A percentile compares a stretch with the other conserved stretches of the same genome.
These are phyloP conservation scores for Sporothrix mexicana DNA, from an alignment of 2,329 filamentous ascomycete species.

Conservation along the genomic window DNA sequence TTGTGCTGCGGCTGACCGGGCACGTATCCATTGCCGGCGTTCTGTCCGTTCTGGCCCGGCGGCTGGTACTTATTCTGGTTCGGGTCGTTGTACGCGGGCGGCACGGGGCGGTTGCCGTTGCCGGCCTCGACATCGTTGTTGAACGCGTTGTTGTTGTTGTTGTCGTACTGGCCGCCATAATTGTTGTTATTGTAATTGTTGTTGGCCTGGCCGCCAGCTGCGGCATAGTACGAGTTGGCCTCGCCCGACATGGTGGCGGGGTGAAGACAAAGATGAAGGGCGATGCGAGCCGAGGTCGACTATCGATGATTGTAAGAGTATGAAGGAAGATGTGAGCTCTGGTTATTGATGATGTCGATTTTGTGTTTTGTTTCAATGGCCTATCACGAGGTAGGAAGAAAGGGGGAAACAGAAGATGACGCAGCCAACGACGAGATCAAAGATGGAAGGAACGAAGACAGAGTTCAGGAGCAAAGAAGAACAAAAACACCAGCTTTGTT, in stretches of 20 bases:
- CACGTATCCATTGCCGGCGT: neutral
- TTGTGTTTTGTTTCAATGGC: neutral
- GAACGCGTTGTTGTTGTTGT: neutral
- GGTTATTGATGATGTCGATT: too few relatives aligned
- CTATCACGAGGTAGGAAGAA: slow-evolving; percentile 1
- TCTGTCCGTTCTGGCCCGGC: neutral
- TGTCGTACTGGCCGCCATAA: neutral
- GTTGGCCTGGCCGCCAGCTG: slow-evolving; percentile 23
- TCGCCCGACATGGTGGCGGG: slow-evolving; percentile 31
- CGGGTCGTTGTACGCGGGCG: slow-evolving; percentile 13
- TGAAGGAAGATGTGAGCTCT: neutral
- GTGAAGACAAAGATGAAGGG: neutral
- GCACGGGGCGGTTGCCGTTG: neutral
- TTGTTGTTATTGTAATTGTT: neutral
- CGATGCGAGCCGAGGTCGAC: neutral
- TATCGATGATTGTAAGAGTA: neutral
- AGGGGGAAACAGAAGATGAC: neutral
- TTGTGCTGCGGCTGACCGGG: slow-evolving; percentile 39
- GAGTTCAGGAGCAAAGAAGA: slow-evolving; percentile 1
- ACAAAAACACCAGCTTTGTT: slow-evolving; percentile 18
- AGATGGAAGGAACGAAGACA: slow-evolving; percentile 3
- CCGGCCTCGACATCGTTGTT: slow-evolving; percentile 6
- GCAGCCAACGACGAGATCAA: neutral
- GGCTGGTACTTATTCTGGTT: neutral
- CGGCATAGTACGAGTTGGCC: slow-evolving; percentile 34